phyloP scores from a whole-genome alignment of 345 rosid species.

The Syzygium aqueum region DNA sequence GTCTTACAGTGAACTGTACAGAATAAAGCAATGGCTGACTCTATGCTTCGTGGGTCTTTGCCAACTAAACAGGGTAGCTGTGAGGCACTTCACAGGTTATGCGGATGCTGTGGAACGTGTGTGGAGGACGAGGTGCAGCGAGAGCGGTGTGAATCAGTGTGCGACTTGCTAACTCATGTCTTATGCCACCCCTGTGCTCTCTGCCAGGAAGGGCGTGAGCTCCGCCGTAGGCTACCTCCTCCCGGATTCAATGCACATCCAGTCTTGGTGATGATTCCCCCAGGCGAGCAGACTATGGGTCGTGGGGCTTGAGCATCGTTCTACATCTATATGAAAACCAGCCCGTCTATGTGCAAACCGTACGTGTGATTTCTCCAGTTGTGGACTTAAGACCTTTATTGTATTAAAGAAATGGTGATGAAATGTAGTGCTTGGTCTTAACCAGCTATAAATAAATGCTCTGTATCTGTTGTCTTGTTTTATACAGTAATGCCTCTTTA shows the following conservation, averaged over 20 bases:
- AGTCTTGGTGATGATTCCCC: conserved; percentile 64
- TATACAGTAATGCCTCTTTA: neutral
- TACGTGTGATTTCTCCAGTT: neutral
- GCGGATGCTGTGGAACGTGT: conserved; percentile 77
- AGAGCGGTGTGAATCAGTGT: conserved; percentile 63
- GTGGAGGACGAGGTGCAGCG: conserved; percentile 63
- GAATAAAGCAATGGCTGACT: neutral
- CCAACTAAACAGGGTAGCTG: conserved; percentile 54
- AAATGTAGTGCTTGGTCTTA: neutral
- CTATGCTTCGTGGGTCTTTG: neutral
- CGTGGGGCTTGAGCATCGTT: conserved; percentile 25
- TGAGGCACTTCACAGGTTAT: conserved; percentile 71
- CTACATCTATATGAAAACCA: neutral
- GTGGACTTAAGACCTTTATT: neutral
- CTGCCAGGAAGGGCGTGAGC: conserved; percentile 97
- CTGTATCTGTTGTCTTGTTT: neutral
- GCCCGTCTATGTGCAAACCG: neutral
- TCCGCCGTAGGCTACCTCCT: conserved; percentile 78
- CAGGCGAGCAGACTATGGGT: conserved; percentile 69
- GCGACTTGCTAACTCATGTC: conserved; percentile 70
- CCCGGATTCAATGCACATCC: conserved; percentile 79
- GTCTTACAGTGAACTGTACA: neutral
- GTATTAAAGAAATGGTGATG: neutral
- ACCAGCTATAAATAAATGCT: neutral
- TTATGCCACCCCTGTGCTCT: conserved; percentile 82